A percentile compares a stretch with the other conserved stretches of the same genome.
Evolutionary conservation across 2,329 filamentous ascomycete species (phyloP).

Genomic region (Pseudogymnoascus verrucosus): DNA sequence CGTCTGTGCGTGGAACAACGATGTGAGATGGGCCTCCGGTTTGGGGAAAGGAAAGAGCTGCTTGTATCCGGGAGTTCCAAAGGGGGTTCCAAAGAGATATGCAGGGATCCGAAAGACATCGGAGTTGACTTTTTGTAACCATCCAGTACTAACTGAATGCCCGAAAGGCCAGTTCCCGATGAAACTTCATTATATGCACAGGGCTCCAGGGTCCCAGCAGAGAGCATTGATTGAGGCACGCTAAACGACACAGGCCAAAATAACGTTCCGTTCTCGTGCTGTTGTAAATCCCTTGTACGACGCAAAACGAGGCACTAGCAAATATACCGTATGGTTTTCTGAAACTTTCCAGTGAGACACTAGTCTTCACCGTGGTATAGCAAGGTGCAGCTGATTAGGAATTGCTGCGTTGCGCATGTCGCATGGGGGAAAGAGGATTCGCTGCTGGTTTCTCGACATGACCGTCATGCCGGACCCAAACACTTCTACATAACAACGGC

Average conservation of each 20-base stretch:
- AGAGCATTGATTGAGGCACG: constrained; percentile 2
- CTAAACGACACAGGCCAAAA: not conserved
- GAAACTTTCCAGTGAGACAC: constrained; percentile 11
- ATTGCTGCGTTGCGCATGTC: not conserved
- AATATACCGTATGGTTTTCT: not conserved
- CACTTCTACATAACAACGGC: constrained; percentile 7
- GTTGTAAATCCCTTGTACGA: not conserved
- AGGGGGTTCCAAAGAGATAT: not conserved
- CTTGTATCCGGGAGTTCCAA: not conserved
- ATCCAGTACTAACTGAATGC: constrained; percentile 7
- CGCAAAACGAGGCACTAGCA: not conserved
- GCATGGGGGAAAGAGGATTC: not conserved
- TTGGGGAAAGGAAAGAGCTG: not conserved
- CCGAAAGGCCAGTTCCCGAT: not conserved
- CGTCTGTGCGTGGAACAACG: not conserved
- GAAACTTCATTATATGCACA: not conserved
- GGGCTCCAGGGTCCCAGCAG: not conserved
- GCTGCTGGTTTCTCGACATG: not conserved
- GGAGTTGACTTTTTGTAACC: not conserved
- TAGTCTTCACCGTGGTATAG: constrained; percentile 9
- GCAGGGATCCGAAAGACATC: constrained; percentile 1
- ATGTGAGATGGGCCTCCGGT: constrained; percentile 1
- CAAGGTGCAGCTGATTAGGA: not conserved
- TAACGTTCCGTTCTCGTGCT: not conserved
- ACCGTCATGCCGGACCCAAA: constrained; percentile 12